Conservation (phyloP, 73 alveolate genomes). For the Tetrahymena borealis region DNA sequence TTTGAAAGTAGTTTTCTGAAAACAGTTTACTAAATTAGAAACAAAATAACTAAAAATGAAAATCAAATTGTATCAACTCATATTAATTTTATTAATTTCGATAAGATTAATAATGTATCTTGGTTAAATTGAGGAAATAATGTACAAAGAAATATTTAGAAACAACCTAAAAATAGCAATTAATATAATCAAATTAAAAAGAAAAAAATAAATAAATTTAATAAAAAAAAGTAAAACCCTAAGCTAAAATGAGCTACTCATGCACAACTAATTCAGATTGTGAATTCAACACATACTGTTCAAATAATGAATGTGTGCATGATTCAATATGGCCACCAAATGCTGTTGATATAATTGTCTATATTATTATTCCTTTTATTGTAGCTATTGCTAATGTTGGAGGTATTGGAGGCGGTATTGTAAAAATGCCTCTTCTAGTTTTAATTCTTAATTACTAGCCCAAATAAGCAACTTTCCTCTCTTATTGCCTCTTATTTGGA, state of each 20-base stretch:
- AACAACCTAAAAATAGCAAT: too few species aligned
- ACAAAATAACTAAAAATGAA: too few species aligned
- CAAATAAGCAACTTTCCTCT: slow-evolving; percentile 7
- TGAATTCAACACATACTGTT: background rate
- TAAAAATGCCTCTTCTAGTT: slow-evolving; percentile 23
- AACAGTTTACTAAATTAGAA: too few species aligned
- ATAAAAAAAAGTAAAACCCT: background rate
- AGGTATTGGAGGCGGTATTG: slow-evolving; percentile 42
- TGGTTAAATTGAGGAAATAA: too few species aligned
- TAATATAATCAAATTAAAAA: too few species aligned
- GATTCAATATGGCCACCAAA: background rate
- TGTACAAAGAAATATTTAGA: too few species aligned
- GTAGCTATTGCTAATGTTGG: slow-evolving; percentile 28
- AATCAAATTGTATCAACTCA: too few species aligned
- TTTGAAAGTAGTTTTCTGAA: too few species aligned
- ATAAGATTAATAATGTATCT: too few species aligned
- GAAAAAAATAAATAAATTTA: too few species aligned
- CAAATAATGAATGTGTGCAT: background rate
- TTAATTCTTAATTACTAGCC: slow-evolving; percentile 19
- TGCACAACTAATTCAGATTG: background rate
- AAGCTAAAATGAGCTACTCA: background rate
- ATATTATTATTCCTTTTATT: background rate
- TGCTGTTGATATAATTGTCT: background rate
- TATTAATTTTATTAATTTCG: too few species aligned
- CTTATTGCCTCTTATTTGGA: slow-evolving; percentile 12